Evolutionary conservation across 257 asterid genomes (phyloP).

Genomic region (Nicotiana knightiana): DNA sequence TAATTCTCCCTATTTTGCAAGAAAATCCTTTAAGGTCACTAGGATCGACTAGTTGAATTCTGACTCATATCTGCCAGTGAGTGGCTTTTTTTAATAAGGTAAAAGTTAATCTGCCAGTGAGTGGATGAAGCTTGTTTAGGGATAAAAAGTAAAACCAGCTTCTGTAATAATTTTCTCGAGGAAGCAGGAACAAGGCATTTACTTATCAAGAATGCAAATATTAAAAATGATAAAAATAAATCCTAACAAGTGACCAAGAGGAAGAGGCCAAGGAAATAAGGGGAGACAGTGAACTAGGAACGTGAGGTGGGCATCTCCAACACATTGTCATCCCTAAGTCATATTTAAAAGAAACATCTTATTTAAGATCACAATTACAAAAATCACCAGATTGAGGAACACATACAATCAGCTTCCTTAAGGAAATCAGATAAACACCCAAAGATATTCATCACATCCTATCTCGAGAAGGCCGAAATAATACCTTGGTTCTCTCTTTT

Average conservation of each 20-base stretch:
- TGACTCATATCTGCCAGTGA: not conserved
- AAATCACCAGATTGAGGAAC: not conserved
- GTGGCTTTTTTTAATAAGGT: not conserved
- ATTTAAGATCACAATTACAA: not conserved
- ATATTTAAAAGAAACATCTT: not conserved
- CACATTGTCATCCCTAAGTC: not conserved
- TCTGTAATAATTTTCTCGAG: not conserved
- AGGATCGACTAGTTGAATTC: not conserved
- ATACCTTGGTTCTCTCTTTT: conserved; percentile 52
- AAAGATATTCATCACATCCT: not conserved
- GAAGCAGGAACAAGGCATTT: not conserved
- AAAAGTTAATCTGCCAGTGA: not conserved
- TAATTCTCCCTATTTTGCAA: not conserved
- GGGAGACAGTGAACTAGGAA: not conserved
- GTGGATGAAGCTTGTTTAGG: not conserved
- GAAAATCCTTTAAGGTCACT: not conserved
- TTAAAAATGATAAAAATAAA: not conserved
- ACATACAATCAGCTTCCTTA: not conserved
- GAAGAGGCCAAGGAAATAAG: not conserved
- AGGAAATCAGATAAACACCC: not conserved
- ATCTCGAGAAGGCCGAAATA: not conserved
- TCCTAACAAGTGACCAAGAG: not conserved
- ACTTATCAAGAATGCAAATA: not conserved
- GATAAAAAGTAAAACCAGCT: not conserved
- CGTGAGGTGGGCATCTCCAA: not conserved